Conservation (phyloP, 352 stramenopile genomes). For the Lagenidium giganteum region DNA sequence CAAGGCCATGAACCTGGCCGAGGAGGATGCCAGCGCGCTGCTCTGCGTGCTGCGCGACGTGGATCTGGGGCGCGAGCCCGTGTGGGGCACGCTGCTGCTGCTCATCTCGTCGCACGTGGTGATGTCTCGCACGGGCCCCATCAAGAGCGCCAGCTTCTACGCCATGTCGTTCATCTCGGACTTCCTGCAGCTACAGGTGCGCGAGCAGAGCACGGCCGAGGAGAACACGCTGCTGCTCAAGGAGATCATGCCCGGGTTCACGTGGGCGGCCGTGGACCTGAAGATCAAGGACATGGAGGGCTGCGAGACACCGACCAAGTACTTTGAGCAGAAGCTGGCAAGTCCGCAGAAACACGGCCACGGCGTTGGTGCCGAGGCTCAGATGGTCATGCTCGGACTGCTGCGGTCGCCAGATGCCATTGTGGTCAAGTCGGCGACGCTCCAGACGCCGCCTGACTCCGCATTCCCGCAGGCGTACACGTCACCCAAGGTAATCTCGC, state of each 20-base stretch:
- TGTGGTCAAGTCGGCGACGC: constrained; percentile 50
- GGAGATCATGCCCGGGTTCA: constrained; percentile 48
- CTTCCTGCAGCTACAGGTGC: constrained; percentile 45
- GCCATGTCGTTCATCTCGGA: constrained; percentile 38
- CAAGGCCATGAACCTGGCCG: constrained; percentile 28
- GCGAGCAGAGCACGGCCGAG: constrained; percentile 9
- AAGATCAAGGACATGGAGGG: constrained; percentile 80
- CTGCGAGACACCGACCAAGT: constrained; percentile 48
- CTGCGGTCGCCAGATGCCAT: constrained; percentile 47
- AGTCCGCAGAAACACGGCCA: constrained; percentile 24
- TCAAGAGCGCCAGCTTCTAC: constrained; percentile 34
- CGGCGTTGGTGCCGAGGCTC: constrained; percentile 32
- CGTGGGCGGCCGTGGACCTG: constrained; percentile 66
- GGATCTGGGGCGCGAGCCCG: constrained; percentile 38
- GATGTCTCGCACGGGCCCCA: constrained; percentile 27
- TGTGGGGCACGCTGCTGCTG: constrained; percentile 62
- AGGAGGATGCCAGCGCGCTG: constrained; percentile 48
- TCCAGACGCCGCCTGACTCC: constrained; percentile 25
- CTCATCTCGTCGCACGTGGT: constrained; percentile 57
- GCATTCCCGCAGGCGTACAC: constrained; percentile 33
- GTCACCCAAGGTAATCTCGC: constrained; percentile 46
- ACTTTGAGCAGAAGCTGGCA: constrained; percentile 63
- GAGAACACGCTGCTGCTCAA: constrained; percentile 38
- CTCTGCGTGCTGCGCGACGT: constrained; percentile 45
- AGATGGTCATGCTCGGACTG: constrained; percentile 38